A percentile compares a stretch with the other conserved stretches of the same genome.
Conservation (phyloP, 768 basidiomycete genomes). For the Serendipita sp. region DNA sequence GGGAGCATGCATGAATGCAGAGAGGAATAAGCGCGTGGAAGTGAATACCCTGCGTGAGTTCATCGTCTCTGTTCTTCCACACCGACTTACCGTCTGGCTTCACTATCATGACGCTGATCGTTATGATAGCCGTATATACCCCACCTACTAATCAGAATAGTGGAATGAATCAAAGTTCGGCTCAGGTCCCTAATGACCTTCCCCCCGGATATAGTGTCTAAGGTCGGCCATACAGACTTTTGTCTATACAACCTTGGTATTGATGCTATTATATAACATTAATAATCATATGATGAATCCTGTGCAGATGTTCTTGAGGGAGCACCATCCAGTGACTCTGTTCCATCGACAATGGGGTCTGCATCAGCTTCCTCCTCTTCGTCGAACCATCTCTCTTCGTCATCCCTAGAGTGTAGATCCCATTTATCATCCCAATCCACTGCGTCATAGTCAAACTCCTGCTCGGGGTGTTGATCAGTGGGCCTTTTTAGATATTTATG, state of each 20-base stretch:
- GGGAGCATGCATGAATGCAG: not conserved
- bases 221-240: not conserved
- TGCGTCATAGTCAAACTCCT: constrained; percentile 12
- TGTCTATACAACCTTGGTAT: no score
- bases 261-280: not conserved
- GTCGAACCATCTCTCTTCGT: constrained; percentile 14
- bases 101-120: not conserved
- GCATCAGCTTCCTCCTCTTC: constrained; percentile 12
- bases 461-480: not conserved
- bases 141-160: not conserved
- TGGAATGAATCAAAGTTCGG: not conserved
- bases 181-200: not conserved
- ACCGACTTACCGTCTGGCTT: no score
- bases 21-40: not conserved
- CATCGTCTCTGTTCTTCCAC: not conserved
- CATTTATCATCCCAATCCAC: constrained; percentile 13
- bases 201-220: not conserved
- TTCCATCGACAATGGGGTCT: no score
- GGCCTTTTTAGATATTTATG: not conserved
- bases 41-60: not conserved
- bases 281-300: not conserved
- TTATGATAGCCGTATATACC: not conserved
- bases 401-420: constrained; percentile 10
- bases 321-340: not conserved
- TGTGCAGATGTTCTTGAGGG: not conserved